A percentile compares a stretch with the other conserved stretches of the same genome.
phyloP scores from a whole-genome alignment of 2,329 filamentous ascomycete genomes.

The Claviceps capensis region DNA sequence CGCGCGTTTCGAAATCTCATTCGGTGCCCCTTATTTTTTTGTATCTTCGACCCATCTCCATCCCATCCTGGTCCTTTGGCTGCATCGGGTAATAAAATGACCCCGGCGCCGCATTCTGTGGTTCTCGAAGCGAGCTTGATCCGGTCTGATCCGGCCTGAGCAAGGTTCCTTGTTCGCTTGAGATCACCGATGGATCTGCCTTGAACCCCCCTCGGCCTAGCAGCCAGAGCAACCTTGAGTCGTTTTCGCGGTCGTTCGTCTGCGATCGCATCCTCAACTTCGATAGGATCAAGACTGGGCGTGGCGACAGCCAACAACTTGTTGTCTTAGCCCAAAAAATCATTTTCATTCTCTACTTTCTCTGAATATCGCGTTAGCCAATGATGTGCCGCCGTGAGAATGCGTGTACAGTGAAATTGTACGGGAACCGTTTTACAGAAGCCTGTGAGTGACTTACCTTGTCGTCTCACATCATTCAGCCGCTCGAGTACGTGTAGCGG shows the following conservation, averaged over 20 bases:
- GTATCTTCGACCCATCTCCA: background rate
- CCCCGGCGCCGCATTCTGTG: background rate
- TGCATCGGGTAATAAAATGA: background rate
- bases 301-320: no score
- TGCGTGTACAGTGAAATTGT: background rate
- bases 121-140: background rate
- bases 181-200: background rate
- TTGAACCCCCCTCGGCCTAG: background rate
- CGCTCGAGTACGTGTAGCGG: conserved; percentile 2
- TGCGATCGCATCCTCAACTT: background rate
- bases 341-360: no score
- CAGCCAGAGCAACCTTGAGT: background rate
- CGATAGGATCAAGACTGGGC: background rate
- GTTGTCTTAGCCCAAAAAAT: no score
- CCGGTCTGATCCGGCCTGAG: background rate
- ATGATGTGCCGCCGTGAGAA: no score
- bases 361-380: no score
- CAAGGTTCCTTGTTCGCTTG: background rate
- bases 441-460: background rate
- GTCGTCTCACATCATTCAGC: conserved; percentile 1
- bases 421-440: background rate
- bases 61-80: background rate
- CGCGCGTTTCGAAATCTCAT: background rate
- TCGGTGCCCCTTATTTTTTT: background rate
- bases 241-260: no score